Evolutionary conservation across 2,329 filamentous ascomycete genomes (phyloP).

Genomic region (Claviceps sorghi): DNA sequence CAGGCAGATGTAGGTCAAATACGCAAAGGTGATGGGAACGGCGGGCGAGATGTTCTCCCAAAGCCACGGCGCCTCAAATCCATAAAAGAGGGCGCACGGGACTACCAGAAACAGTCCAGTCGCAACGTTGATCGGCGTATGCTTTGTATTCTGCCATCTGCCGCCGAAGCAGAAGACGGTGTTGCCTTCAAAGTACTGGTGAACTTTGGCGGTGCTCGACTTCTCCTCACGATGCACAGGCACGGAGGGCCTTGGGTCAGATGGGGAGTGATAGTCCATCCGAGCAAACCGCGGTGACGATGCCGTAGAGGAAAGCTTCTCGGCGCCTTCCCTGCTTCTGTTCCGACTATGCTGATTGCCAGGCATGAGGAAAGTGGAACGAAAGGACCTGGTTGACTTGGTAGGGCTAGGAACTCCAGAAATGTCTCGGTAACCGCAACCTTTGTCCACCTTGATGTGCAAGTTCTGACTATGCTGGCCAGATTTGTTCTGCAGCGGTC

Average conservation of each 20-base stretch:
- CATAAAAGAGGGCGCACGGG: constrained; percentile 71
- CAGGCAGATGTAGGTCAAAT: constrained; percentile 78
- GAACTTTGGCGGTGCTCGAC: constrained; percentile 49
- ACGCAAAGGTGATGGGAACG: constrained; percentile 78
- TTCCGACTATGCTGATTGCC: constrained; percentile 35
- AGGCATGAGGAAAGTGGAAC: constrained; percentile 57
- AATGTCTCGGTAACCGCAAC: constrained; percentile 41
- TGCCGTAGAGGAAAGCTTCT: constrained; percentile 69
- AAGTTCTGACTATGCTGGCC: constrained; percentile 22
- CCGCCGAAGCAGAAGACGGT: constrained; percentile 80
- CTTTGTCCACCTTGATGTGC: constrained; percentile 45
- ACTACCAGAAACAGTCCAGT: constrained; percentile 70
- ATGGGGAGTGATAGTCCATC: constrained; percentile 27
- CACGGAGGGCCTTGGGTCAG: constrained; percentile 7
- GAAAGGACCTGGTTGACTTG: constrained; percentile 62
- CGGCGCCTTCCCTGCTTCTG: constrained; percentile 51
- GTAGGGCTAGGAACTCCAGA: constrained; percentile 41
- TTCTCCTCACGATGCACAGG: constrained; percentile 5
- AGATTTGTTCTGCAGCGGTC: constrained; percentile 49
- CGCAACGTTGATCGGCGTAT: constrained; percentile 76
- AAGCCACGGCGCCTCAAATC: constrained; percentile 68
- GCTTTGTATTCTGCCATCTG: constrained; percentile 72
- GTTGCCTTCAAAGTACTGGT: constrained; percentile 89
- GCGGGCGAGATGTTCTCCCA: constrained; percentile 80
- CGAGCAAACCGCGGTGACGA: constrained; percentile 55